These are phyloP conservation scores for Torrubiella hemipterigena DNA, from an alignment of 2,329 filamentous ascomycete species.

Conservation along the genomic window DNA sequence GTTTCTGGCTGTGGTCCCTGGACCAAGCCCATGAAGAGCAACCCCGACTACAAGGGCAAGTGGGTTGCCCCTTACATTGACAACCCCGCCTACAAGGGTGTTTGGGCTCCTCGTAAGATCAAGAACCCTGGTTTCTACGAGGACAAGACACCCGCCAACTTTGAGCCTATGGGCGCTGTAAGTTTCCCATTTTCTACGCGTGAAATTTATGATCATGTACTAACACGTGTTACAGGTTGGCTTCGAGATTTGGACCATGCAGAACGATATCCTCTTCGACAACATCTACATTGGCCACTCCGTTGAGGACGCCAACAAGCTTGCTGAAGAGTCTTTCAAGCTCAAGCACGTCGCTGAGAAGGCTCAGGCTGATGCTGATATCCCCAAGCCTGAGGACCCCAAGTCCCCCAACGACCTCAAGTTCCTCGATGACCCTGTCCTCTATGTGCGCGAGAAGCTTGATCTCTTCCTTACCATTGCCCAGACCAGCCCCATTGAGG, in stretches of 20 bases:
- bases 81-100: constrained; percentile 96
- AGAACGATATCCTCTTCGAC: constrained; percentile 96
- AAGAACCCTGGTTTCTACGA: constrained; percentile 92
- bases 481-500: constrained; percentile 70
- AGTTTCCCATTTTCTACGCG: constrained; percentile 28
- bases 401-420: constrained; percentile 65
- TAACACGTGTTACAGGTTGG: constrained; percentile 53
- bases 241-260: constrained; percentile 99
- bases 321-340: constrained; percentile 81
- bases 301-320: constrained; percentile 76
- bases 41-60: constrained; percentile 98
- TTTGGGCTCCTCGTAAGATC: constrained; percentile 92
- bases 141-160: constrained; percentile 92
- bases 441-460: constrained; percentile 83
- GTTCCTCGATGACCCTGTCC: constrained; percentile 84
- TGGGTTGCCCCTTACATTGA: constrained; percentile 89
- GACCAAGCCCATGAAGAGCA: constrained; percentile 84
- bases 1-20: constrained; percentile 89
- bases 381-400: constrained; percentile 58
- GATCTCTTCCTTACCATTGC: constrained; percentile 80
- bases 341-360: constrained; percentile 78
- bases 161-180: constrained; percentile 95
- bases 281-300: constrained; percentile 99
- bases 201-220: constrained; percentile 2
- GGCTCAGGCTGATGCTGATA: constrained; percentile 63